Percentiles rank a stretch among this genome's conserved stretches.
phyloP scores from a whole-genome alignment of 2,329 filamentous ascomycete genomes.

The Nothophoma quercina region DNA sequence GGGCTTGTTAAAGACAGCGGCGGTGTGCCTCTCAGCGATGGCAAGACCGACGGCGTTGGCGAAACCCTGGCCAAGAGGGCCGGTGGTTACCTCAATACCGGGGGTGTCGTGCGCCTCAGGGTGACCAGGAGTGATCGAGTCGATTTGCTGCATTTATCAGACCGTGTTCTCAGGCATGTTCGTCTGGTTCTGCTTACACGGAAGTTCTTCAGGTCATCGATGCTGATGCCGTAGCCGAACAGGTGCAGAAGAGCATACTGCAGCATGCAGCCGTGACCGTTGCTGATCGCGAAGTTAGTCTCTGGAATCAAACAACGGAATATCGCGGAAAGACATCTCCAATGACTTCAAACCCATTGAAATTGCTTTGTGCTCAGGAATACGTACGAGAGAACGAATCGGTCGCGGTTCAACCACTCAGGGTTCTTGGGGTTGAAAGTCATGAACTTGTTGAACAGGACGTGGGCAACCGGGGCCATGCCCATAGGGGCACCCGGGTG shows the following conservation, averaged over 20 bases:
- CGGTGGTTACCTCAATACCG: conserved; percentile 97
- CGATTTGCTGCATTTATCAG: conserved; percentile 62
- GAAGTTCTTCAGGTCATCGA: conserved; percentile 96
- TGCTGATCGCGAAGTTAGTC: conserved; percentile 63
- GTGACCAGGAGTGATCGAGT: conserved; percentile 91
- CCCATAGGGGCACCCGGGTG: conserved; percentile 99
- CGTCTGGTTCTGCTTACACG: conserved; percentile 72
- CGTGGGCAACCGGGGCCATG: conserved; percentile 94
- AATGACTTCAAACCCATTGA: neutral
- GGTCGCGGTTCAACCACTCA: conserved; percentile 94
- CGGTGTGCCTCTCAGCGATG: conserved; percentile 92
- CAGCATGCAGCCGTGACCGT: conserved; percentile 99
- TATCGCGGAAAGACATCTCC: conserved; percentile 19
- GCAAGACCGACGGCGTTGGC: conserved; percentile 97
- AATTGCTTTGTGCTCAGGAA: neutral
- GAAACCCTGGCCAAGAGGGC: conserved; percentile 96
- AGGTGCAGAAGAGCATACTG: conserved; percentile 98
- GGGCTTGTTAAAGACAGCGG: conserved; percentile 94
- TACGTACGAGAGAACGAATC: conserved; percentile 98
- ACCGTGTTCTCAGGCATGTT: neutral
- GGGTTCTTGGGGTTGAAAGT: conserved; percentile 99
- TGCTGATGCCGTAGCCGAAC: conserved; percentile 84
- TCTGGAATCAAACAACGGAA: conserved; percentile 18
- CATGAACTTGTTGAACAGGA: conserved; percentile 99
- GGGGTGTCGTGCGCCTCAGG: conserved; percentile 96